Evolutionary conservation across 176 grass and related monocot genomes (phyloP).

Genomic region (Avena eriantha): DNA sequence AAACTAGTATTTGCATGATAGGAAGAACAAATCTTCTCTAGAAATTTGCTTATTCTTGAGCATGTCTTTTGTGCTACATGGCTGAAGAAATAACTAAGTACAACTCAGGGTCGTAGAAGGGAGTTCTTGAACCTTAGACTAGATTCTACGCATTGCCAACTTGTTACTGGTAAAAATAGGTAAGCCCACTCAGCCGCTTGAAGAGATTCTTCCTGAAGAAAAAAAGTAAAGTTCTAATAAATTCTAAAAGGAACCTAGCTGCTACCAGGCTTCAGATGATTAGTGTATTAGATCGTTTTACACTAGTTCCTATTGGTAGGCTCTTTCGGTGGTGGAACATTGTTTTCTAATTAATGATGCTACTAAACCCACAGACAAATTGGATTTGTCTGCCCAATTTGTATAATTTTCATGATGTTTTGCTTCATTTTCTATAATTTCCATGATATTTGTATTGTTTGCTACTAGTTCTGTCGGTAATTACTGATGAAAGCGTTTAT

Average conservation of each 20-base stretch:
- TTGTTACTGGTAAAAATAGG: not conserved
- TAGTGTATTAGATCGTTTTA: not conserved
- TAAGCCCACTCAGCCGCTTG: not conserved
- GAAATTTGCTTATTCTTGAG: not conserved
- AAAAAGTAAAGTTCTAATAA: not conserved
- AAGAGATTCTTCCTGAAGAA: constrained; percentile 2
- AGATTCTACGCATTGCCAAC: not conserved
- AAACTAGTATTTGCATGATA: not conserved
- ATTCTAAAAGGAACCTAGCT: not conserved
- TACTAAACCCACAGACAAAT: not conserved
- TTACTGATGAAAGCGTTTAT: not conserved
- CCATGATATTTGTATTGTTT: not conserved
- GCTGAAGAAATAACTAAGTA: not conserved
- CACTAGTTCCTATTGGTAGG: not conserved
- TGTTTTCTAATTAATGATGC: not conserved
- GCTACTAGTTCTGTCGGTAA: not conserved
- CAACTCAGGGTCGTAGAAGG: not conserved
- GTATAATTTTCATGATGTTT: not conserved
- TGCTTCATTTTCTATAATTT: not conserved
- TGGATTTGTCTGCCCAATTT: not conserved
- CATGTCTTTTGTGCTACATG: not conserved
- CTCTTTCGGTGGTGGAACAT: not conserved
- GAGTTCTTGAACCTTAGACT: not conserved
- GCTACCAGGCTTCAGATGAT: not conserved
- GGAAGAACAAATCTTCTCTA: not conserved